Percentiles rank a stretch among this genome's conserved stretches.
These are phyloP conservation scores for Sporothrix pallida DNA, from an alignment of 2,329 filamentous ascomycete species.

Conservation along the genomic window DNA sequence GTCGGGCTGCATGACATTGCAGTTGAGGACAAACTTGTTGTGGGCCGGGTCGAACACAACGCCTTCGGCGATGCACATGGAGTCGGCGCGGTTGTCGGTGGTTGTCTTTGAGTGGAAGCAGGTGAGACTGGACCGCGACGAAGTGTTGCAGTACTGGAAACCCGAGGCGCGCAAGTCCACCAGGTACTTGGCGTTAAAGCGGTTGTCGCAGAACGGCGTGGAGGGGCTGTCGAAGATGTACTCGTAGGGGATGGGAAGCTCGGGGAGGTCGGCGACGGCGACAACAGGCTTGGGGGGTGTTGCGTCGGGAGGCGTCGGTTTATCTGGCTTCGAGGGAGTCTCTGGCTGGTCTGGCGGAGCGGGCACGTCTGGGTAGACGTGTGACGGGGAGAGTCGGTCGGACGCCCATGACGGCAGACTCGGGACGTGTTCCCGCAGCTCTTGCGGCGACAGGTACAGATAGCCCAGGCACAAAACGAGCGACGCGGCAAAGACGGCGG, in stretches of 20 bases:
- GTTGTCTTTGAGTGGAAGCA: conserved; percentile 36
- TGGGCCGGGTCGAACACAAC: conserved; percentile 25
- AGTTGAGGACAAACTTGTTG: conserved; percentile 29
- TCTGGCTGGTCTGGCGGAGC: no score
- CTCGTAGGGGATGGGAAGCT: conserved; percentile 28
- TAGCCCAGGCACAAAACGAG: conserved; percentile 25
- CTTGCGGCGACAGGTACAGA: conserved; percentile 17
- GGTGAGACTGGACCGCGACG: conserved; percentile 30
- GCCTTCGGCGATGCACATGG: conserved; percentile 33
- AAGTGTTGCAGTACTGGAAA: conserved; percentile 35
- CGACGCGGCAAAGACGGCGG: conserved; percentile 13
- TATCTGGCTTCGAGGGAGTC: no score
- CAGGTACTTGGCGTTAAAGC: conserved; percentile 36
- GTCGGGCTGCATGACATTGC: conserved; percentile 28
- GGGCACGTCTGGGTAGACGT: no score
- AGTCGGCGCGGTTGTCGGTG: conserved; percentile 27
- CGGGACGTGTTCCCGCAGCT: not conserved
- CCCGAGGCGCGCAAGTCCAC: conserved; percentile 26
- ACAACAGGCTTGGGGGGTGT: not conserved
- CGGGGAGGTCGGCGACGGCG: not conserved
- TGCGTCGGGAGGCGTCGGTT: not conserved
- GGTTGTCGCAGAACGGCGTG: conserved; percentile 32
- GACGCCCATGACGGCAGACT: not conserved
- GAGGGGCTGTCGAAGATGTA: conserved; percentile 21
- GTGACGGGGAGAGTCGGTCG: no score